Base-by-base conservation (phyloP, 495 filamentous ascomycete species). In the Penicillium angulare region DNA sequence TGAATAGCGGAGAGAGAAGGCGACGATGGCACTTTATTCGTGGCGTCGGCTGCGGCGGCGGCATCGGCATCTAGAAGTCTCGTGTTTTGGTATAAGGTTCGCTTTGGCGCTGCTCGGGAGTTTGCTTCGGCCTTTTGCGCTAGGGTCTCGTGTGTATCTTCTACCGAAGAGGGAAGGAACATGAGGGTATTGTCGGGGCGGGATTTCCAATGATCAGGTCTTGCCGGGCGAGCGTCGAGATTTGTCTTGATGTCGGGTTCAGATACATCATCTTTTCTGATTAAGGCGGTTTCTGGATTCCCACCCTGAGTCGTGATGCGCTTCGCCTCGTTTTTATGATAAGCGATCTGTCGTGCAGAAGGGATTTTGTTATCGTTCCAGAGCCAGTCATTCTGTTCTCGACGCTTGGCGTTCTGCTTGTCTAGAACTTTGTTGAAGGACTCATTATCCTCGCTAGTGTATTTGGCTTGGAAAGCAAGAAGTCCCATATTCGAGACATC, bases 371-470 rank as follows among this genome's bases (percentile, higher is more conserved):
- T 97, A 21, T 82, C 85, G 26, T 77, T 80, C 85, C 89, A 95
- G 41, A 96, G 74, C 86, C 92, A 98, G 0, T 83, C 84, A 61
- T 95, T 85, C 53, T 89, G 92, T 61, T 89, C 85, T 10, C 86
- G 82, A 32, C 78, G 79, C 65, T 90, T 92, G 21, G 81, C 77
- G 61, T 97, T 98, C 57, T 96, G 89, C 64, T 86, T 90, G 70
- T 98, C 93, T 10, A 98, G 72, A 1, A 97, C 76, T 59, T 86
- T 86, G 69, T 95, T 92, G 74, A 98, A 97, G 42, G 85, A 89
- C 59, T 96, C 92, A 61, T 97, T 97, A 66, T 98, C 93, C 69
- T 98, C 93, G 56, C 88, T 93, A 4, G 92, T 97, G 67, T 96
- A 97, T 59, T 88, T 90, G 5, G 87, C 79, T 57, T 97, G 93